Evolutionary conservation across 768 basidiomycete species (phyloP).

Genomic region (Tylopilus rubrobrunneus): DNA sequence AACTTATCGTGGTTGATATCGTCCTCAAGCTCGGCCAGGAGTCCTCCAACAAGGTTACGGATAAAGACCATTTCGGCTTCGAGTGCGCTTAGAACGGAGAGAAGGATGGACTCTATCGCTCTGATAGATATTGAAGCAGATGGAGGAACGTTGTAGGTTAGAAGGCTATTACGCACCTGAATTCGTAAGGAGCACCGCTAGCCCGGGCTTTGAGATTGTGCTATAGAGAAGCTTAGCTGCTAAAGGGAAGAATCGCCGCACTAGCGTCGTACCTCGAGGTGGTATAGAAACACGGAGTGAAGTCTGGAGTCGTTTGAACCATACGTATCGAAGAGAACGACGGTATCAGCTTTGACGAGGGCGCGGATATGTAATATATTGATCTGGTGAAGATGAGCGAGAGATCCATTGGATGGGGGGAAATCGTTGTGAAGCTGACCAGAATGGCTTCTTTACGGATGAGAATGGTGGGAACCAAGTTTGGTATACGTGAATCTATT

Average conservation of each 20-base stretch:
- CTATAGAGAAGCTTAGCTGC: conserved; percentile 35
- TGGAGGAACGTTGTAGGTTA: conserved; percentile 11
- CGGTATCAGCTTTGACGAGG: conserved; percentile 88
- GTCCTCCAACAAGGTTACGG: conserved; percentile 82
- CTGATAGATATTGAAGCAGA: conserved; percentile 39
- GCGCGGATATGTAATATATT: conserved; percentile 95
- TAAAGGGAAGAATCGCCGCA: conserved; percentile 9
- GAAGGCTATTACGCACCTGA: conserved; percentile 50
- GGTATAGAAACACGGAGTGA: conserved; percentile 84
- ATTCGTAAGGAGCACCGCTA: conserved; percentile 78
- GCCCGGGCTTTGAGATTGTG: conserved; percentile 79
- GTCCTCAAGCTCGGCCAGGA: conserved; percentile 90
- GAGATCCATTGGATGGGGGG: background rate
- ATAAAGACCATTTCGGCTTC: conserved; percentile 97
- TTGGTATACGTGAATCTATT: conserved; percentile 92
- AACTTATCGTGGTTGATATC: conserved; percentile 95
- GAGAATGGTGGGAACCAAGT: conserved; percentile 92
- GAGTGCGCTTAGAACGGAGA: conserved; percentile 87
- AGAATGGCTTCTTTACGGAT: conserved; percentile 84
- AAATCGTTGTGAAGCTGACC: conserved; percentile 40
- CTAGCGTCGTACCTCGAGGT: conserved; percentile 60
- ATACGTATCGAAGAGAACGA: conserved; percentile 89
- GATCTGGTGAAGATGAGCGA: conserved; percentile 44
- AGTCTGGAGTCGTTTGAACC: conserved; percentile 83
- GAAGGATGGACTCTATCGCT: conserved; percentile 87